Conservation (phyloP, 2,329 filamentous ascomycete genomes). For the Neodidymelliopsis sp. region DNA sequence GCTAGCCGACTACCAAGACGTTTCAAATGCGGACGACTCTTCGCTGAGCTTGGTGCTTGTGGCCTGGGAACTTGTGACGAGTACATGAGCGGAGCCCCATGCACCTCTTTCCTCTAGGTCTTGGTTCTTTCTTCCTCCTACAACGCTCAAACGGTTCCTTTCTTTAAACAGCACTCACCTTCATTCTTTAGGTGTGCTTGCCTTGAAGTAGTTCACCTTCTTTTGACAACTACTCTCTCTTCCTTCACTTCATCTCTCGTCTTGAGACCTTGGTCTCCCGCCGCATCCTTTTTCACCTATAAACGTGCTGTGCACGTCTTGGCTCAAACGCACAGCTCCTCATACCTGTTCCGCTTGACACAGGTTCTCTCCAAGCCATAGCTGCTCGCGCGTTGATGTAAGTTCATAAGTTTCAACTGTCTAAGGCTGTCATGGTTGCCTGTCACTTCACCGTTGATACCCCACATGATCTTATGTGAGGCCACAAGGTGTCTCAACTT, state of each 20-base stretch:
- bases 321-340: slow-evolving; percentile 41
- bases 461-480: slow-evolving; percentile 22
- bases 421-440: slow-evolving; percentile 21
- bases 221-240: slow-evolving; percentile 22
- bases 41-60: slow-evolving; percentile 44
- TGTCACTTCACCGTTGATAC: slow-evolving; percentile 13
- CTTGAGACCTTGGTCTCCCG: slow-evolving; percentile 14
- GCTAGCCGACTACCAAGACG: slow-evolving; percentile 42
- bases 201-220: slow-evolving; percentile 23
- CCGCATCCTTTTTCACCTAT: slow-evolving; percentile 29
- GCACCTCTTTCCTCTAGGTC: slow-evolving; percentile 17
- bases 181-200: slow-evolving; percentile 45
- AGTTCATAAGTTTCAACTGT: slow-evolving; percentile 36
- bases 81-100: slow-evolving; percentile 39
- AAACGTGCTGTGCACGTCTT: slow-evolving; percentile 51
- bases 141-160: slow-evolving; percentile 21
- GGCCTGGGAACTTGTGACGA: slow-evolving; percentile 32
- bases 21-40: slow-evolving; percentile 46
- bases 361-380: slow-evolving; percentile 36
- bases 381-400: slow-evolving; percentile 45
- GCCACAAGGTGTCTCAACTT: slow-evolving; percentile 20
- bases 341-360: slow-evolving; percentile 32
- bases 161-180: slow-evolving; percentile 26
- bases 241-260: slow-evolving; percentile 20
- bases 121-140: slow-evolving; percentile 33